Evolutionary conservation across 371 early-diverging fungal species (phyloP), one percentile per base, ranked within the genome.

Genomic region (Apophysomyces elegans): DNA sequence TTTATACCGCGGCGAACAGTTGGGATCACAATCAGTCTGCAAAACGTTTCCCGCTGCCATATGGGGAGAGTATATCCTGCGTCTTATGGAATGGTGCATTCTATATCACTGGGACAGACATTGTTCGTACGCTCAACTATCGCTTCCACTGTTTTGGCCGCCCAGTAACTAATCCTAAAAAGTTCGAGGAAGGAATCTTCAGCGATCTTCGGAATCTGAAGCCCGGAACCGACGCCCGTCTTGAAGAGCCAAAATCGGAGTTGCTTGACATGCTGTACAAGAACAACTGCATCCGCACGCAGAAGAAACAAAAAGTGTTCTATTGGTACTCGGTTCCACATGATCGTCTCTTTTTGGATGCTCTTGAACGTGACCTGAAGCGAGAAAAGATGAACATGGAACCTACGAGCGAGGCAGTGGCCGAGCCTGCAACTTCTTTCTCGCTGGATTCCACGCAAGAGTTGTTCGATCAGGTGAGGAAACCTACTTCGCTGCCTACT

Each of bases 251-350:
- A n/a, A 88, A 99, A 47, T 94, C 95, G 14, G 96, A 94, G 65
- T 99, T 99, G 77, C 81, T 99, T 45, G 98, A 98, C 72, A 94
- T 98, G 83, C 85, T 99, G 58, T 96, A 98, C 88, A 95, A 96
- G 77, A 92, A 97, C 81, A 95, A 96, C 70, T 99, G 99, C 80
- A 96, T 99, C 59, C 87, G 99, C 38, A 99, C 99, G 7, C 99
- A 99, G 80, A 99, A 99, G 89, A 99, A 99, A 81, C 97, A 96
- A 81, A 99, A 99, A 73, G 99, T 99, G 14, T 99, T 99, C 79
- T 98, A 91, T 75, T 99, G 99, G 99, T 94, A 93, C 78, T 93
- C 95, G 21, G 99, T 99, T 2, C 97, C 95, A 7, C 99, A 99
- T 78, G 99, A 99, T 76, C 83, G 94, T 36, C 83, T 98, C 45